Evolutionary conservation across 805 yeast species (phyloP), one percentile per base, ranked within the genome.

Genomic region (Huiozyma naganishii): DNA sequence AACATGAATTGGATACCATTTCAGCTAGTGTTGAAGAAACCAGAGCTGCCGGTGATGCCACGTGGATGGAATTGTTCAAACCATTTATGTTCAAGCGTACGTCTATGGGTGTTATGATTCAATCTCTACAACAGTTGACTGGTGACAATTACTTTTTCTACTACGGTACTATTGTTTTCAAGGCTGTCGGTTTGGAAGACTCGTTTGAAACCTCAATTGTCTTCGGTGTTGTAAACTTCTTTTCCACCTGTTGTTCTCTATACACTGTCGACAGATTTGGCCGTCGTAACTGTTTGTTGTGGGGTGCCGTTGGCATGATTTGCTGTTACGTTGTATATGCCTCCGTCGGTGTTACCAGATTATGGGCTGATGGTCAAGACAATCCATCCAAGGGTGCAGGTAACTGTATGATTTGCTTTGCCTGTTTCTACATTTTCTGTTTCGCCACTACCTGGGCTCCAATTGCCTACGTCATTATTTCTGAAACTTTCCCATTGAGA

Each of bases 391-490:
- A 69, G 51, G 70, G 79, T 47, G 76, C 80, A 38, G 87, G 87
- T 66, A 65, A 77, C 59, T 81, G 77, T 46, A 78, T 81, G 86
- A 79, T 81, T 62, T 76, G 77, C 65, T 72, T 82, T 52, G 73
- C 87, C 23, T 79, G 86, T 69, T 68, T 82, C 58, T 82, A 70
- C 69, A 78, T 82, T 48, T 80, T 80, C 74, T 79, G 73, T 70
- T 82, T 81, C 56, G 88, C 88, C 32, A 74, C 80, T 40, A 77
- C 86, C 27, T 82, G 88, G 88, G 88, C 86, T 51, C 84, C 86
- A 57, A 74, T 76, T 56, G 78, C 76, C 40, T 81, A 71, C 65
- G 79, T 78, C 44, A 77, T 80, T 53, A 73, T 78, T 35, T 76
- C 87, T 34, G 88, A 82, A 65, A 71, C 79, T 36, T 81, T 77